These are phyloP conservation scores for Colletotrichum sp. DNA, from an alignment of 2,329 filamentous ascomycete species.

Conservation along the genomic window DNA sequence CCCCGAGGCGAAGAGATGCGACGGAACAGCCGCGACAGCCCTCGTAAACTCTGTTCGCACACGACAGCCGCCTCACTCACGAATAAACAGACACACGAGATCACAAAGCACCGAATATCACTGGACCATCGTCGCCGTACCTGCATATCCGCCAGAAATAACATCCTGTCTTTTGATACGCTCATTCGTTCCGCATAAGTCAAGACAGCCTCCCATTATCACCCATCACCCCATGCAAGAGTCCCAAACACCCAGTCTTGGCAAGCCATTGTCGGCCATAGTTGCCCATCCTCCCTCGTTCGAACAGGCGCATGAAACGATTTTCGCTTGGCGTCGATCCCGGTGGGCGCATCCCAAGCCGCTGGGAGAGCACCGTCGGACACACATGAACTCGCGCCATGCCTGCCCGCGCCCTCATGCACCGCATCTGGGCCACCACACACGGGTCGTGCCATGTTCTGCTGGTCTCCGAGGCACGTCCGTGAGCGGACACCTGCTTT, in stretches of 20 bases:
- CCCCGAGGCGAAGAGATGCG: not conserved
- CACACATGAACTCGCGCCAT: not conserved
- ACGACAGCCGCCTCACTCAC: not conserved
- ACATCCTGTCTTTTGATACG: not conserved
- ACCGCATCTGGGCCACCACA: not conserved
- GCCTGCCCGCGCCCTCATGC: not conserved
- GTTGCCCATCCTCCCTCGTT: not conserved
- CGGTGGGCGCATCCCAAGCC: not conserved
- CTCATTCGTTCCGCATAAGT: not conserved
- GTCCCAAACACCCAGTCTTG: not conserved
- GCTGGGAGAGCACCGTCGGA: not conserved
- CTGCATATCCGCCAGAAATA: not conserved
- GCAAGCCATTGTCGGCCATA: not conserved
- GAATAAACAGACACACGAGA: not conserved
- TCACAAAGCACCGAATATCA: not conserved
- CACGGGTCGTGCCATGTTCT: not conserved
- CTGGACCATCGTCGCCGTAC: not conserved
- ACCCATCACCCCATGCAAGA: not conserved
- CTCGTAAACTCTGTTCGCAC: not conserved
- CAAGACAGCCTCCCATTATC: not conserved
- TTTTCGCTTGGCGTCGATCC: not conserved
- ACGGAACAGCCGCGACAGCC: not conserved
- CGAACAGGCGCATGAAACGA: conserved; percentile 4
- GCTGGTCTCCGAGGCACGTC: not conserved
- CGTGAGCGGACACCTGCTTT: not conserved